Base-by-base conservation (phyloP, 495 filamentous ascomycete species). In the Penicillium maclennaniae region DNA sequence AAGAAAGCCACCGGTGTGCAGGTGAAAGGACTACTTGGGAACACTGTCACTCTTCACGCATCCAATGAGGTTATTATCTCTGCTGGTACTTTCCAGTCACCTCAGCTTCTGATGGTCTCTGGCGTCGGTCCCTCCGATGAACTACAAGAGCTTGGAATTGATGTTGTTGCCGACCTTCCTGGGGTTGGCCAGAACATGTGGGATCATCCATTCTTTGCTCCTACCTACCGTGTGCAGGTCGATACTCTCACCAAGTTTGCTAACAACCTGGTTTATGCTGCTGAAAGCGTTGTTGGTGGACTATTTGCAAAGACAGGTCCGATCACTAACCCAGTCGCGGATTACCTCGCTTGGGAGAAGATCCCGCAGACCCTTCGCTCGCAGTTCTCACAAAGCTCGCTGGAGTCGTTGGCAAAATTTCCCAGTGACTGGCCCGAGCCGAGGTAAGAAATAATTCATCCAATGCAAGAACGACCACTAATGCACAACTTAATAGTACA, bases 391-490 rank as follows among this genome's bases (percentile, higher is more conserved):
- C 48, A 56, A 21, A n/a, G 16, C 2, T 67, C 71, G 0, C 34
- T 51, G 10, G 21, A 25, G 0, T 57, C 63, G 37, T 60, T 83
- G 2, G 40, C 58, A 7, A 17, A 47, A 16, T 79, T 41, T 70
- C 80, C 0, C 45, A 49, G 0, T 80, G 44, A 86, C 59, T 85
- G 81, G 81, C 83, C 83, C 6, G 82, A 85, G 60, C 82, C 10
- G 81, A 85, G 62, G 60, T 51, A 70, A 50, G 40, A 20, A n/a
- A n/a, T n/a, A n/a, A n/a, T n/a, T n/a, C n/a, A n/a, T n/a, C 27
- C 27, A 7, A 62, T 6, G 43, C 39, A 54, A 50, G 7, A 21
- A 48, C 0, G 47, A 52, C 28, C 46, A 27, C 6, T n/a, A 19
- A 16, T 34, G 16, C 0, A 38, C 2, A 69, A 20, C 56, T 54